A percentile compares a stretch with the other conserved stretches of the same genome.
These are phyloP conservation scores for Cladosporium oxysporum DNA, from an alignment of 2,329 filamentous ascomycete genomes.

Conservation along the genomic window DNA sequence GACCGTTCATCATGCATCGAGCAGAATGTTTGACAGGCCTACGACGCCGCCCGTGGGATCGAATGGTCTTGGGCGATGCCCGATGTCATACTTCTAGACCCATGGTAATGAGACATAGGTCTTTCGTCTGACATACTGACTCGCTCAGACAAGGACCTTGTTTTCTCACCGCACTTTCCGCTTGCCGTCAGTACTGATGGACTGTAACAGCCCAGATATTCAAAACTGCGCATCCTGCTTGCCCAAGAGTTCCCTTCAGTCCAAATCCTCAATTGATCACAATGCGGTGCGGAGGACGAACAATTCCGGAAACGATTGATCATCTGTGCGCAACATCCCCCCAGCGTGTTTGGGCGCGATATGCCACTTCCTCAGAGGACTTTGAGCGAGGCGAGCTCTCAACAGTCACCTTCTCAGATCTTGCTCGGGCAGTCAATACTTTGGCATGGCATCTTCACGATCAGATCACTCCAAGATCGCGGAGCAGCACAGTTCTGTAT, in stretches of 20 bases:
- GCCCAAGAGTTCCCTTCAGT: not conserved
- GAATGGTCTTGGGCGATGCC: not conserved
- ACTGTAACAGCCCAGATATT: not conserved
- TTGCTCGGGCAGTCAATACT: not conserved
- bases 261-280: no score
- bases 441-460: not conserved
- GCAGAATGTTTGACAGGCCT: not conserved
- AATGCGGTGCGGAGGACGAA: not conserved
- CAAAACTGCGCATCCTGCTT: not conserved
- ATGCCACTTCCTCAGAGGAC: not conserved
- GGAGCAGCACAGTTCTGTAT: conserved; percentile 18
- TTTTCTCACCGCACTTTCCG: not conserved
- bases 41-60: not conserved
- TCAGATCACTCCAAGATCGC: not conserved
- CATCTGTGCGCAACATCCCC: not conserved
- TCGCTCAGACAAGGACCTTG: not conserved
- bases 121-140: not conserved
- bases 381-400: not conserved
- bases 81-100: not conserved
- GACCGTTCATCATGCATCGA: not conserved
- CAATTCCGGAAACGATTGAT: not conserved
- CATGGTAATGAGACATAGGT: not conserved
- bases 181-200: not conserved
- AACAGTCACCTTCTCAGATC: not conserved
- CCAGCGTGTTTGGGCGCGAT: not conserved